Base-by-base conservation (phyloP, 2,329 filamentous ascomycete species). In the Aspergillus cejpii region DNA sequence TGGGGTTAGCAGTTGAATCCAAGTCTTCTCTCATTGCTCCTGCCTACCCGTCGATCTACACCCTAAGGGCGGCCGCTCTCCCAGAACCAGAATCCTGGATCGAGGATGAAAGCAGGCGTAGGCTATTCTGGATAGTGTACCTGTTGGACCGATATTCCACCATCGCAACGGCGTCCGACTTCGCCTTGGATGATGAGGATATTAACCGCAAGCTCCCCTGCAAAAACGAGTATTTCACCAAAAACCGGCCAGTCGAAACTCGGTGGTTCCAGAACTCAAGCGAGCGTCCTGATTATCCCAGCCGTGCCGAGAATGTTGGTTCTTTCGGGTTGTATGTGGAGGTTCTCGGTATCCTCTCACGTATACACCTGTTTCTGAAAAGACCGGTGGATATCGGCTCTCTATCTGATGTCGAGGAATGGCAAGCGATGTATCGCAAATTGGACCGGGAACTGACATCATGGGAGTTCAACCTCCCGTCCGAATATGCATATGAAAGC, bases 121-220 rank as follows among this genome's bases (percentile, higher is more conserved):
- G 90, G 20, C 72, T 95, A 1, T 94, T 96, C 65, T 96, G 90
- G 90, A 91, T 94, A 82, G 83, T 94, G 8, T 96, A 94, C 60
- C 70, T 95, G 10, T 75, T 96, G 5, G 90, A 96, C 62, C 78
- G 90, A 39, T 95, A 94, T 61, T 88, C 88, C 1, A 95, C 89
- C 0, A 83, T 95, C 44, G 84, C 88, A 0, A 95, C 90, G 0
- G 88, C 90, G 0, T 95, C 95, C 55, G 88, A 95, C 56, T 94
- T 95, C 62, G 87, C 87, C 0, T 70, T 96, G 14, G 84, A 91
- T 54, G 88, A 95, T 58, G 87, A 84, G 60, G 89, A 95, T 59
- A 91, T 95, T 36, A 89, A 95, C 61, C 80, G 90, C 19, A 86
- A 81, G 39, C 71, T 96, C 6, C 90, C 90, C 1, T 96, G 90